Base-by-base conservation (phyloP, 73 alveolate species). In the Paramecium primaurelia region DNA sequence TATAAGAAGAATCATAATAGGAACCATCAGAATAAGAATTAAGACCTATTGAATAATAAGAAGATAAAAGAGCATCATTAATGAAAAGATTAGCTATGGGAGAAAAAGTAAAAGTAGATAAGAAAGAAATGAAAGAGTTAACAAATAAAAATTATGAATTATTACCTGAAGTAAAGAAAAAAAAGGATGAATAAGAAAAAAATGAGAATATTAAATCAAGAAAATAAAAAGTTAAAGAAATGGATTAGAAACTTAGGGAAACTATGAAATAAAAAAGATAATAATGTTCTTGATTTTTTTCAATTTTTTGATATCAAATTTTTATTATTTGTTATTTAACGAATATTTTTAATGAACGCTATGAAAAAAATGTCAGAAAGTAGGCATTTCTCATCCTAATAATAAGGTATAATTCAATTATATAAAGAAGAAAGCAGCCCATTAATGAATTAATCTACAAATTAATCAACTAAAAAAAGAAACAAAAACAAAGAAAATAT, bases 141-240 rank as follows among this genome's bases (percentile, higher is more conserved):
- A 96, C 98, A 25, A 83, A 90, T 44, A 96, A 96, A 93, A 96
- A 96, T 83, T 96, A 94, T 86, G 98, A 96, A 40, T 92, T 59
- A 18, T 89, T 96, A 59, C 98, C 98, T 26, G 98, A 96, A 77
- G 97, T 96, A 18, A 94, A 93, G 90, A 88, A 94, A 64, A 96
- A 86, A 90, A 94, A 93, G 83, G 97, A 96, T 58, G 96, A 96
- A 54, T 96, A 94, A 38, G 73, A 64, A 85, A 96, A 94, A 77
- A 96, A 93, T 47, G 93, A 94, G 25, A 94, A 86, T 77, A 71
- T 92, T 20, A 92, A 86, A 20, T 92, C 88, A 14, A 69, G 98
- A 59, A 92, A 58, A 92, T 60, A 86, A 89, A 47, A 92, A 75
- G 96, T 85, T 68, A 94, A 94, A 77, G 98, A 94, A 71, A 75